Conservation (phyloP, 2,329 filamentous ascomycete species). For the Microsporum ferrugineum region DNA sequence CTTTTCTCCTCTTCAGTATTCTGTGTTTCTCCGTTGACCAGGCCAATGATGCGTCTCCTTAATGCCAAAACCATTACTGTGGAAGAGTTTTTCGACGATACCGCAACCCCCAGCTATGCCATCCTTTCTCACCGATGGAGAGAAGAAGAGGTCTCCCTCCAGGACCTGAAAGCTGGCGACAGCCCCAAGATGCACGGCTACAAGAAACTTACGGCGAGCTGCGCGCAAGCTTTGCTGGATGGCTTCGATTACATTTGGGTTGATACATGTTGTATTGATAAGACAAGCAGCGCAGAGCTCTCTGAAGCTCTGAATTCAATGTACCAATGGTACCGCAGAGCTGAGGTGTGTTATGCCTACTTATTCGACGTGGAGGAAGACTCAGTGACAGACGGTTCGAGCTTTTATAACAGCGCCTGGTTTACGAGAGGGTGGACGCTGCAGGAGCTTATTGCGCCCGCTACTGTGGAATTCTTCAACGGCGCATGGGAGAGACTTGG, state of each 20-base stretch:
- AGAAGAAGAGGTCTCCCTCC: conserved; percentile 17
- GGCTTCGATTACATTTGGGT: conserved; percentile 27
- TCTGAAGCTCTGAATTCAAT: conserved; percentile 25
- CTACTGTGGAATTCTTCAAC: conserved; percentile 6
- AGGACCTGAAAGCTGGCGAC: conserved; percentile 10
- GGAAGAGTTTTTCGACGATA: background rate
- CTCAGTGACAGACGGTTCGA: background rate
- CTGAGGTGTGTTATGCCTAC: conserved; percentile 28
- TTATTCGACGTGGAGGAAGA: conserved; percentile 18
- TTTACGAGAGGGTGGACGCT: conserved; percentile 10
- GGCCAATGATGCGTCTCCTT: background rate
- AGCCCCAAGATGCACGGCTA: background rate
- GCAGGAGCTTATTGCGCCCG: conserved; percentile 8
- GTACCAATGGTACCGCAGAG: conserved; percentile 26
- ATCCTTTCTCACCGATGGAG: conserved; percentile 21
- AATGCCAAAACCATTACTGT: background rate
- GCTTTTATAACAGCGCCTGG: conserved; percentile 6
- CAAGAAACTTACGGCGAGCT: background rate
- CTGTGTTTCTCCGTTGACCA: too few relatives aligned
- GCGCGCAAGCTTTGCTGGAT: conserved; percentile 17
- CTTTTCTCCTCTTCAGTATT: too few relatives aligned
- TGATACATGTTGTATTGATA: conserved; percentile 33
- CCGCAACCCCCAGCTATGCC: conserved; percentile 12
- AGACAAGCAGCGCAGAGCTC: conserved; percentile 26
- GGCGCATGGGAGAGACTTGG: conserved; percentile 4